phyloP scores from a whole-genome alignment of 352 stramenopile species.

The Pythium chondricola region DNA sequence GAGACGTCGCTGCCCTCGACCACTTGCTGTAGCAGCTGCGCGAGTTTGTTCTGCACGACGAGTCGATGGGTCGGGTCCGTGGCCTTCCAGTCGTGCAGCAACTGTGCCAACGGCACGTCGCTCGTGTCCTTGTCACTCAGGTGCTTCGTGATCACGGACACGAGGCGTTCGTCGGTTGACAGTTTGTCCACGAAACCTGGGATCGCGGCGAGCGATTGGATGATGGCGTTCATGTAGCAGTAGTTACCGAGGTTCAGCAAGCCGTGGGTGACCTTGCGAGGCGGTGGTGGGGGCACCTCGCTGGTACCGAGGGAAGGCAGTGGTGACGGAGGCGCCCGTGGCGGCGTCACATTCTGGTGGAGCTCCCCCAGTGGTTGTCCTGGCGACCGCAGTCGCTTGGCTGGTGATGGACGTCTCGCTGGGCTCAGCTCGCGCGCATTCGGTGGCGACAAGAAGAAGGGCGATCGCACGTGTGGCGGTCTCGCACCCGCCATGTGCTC shows the following conservation, averaged over 20 bases:
- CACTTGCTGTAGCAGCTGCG: constrained; percentile 52
- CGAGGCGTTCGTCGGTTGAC: constrained; percentile 46
- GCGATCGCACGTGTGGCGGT: constrained; percentile 15
- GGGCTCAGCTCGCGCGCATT: constrained; percentile 19
- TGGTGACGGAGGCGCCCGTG: not conserved
- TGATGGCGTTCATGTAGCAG: constrained; percentile 93
- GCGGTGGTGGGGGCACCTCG: constrained; percentile 14
- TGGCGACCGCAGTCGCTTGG: constrained; percentile 14
- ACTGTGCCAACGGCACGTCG: constrained; percentile 36
- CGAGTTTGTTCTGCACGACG: constrained; percentile 47
- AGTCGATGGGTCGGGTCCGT: constrained; percentile 47
- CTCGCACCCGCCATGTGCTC: constrained; percentile 15
- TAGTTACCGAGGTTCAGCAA: constrained; percentile 93
- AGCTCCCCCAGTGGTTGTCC: constrained; percentile 10
- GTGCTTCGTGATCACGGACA: constrained; percentile 52
- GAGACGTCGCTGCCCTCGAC: constrained; percentile 51
- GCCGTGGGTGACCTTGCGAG: constrained; percentile 70
- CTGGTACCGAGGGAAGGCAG: not conserved
- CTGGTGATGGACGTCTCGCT: constrained; percentile 11
- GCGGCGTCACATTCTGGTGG: constrained; percentile 13
- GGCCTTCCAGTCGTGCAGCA: constrained; percentile 41
- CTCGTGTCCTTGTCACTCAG: constrained; percentile 22
- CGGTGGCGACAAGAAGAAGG: constrained; percentile 17
- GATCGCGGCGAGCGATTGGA: constrained; percentile 74
- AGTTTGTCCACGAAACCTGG: constrained; percentile 52